Base-by-base conservation (phyloP, 2,329 filamentous ascomycete species). In the Graphium sp. region DNA sequence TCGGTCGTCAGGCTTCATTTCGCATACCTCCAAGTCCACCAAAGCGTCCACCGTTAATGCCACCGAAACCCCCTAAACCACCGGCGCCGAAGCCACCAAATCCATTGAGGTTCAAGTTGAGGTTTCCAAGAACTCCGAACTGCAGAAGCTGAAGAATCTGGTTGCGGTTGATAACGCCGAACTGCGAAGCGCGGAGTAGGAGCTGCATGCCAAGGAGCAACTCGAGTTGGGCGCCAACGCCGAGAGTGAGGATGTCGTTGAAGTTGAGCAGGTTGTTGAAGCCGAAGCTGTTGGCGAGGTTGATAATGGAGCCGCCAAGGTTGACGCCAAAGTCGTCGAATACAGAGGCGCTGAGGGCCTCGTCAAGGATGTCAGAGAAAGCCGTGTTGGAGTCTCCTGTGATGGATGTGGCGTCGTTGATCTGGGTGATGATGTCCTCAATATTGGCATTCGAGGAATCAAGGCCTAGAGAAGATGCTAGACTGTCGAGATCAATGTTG, bases 231-330 rank as follows among this genome's bases (percentile, higher is more conserved):
- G 38, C 33, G 39, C 41, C 39, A 22, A 46, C 33, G 32, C 47
- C 41, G 27, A 49, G 41, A 34, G 35, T 31, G 33, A 36, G 33
- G 27, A 47, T 28, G 32, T 36, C 32, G 37, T 41, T 39, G 27
- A 42, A 31, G 33, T 38, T 35, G 32, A 47, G 32, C 28, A 45
- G 32, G 17, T 35, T 32, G 22, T 37, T 36, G 28, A 47, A 38
- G 31, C 43, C 40, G 27, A 46, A 39, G 37, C 32, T 33, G 31
- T 39, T 40, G 23, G 44, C 36, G 17, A 46, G 39, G 13, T 39
- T 36, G 19, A 29, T 24, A 17, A 39, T 34, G 32, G 24, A 32
- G 31, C 34, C 28, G n/a, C 32, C 26, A 16, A 41, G 26, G 16
- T 26, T 6, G 22, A 28, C 18, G 22, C 26, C 25, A 26, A 45